Conservation (phyloP, 2,329 filamentous ascomycete species). For the Claviceps africana region DNA sequence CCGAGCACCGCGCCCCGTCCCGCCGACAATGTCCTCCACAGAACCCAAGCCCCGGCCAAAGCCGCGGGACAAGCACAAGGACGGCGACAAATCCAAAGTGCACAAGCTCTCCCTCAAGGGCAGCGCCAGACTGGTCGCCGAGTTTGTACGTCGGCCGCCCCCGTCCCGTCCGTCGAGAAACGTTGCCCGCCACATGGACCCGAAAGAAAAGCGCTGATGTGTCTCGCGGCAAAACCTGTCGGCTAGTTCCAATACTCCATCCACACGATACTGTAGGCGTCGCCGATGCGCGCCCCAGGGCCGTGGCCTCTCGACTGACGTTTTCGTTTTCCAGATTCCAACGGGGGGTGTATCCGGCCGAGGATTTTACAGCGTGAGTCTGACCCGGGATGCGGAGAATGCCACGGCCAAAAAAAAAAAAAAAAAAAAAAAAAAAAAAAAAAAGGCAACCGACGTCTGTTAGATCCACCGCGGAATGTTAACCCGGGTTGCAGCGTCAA, state of each 20-base stretch:
- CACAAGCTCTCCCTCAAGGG: conserved; percentile 90
- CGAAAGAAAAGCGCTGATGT: no score
- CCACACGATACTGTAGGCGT: conserved; percentile 74
- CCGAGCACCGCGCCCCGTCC: not conserved
- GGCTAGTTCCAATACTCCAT: conserved; percentile 88
- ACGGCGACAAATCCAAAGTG: conserved; percentile 68
- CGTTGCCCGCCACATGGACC: no score
- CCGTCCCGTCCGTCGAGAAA: not conserved
- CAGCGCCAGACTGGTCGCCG: conserved; percentile 73
- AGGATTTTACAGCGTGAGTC: conserved; percentile 82
- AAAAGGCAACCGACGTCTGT: not conserved
- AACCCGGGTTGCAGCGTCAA: conserved; percentile 46
- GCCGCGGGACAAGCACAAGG: conserved; percentile 14
- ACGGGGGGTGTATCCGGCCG: conserved; percentile 72
- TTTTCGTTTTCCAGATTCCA: conserved; percentile 56
- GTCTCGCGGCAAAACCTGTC: not conserved
- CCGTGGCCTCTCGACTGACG: not conserved
- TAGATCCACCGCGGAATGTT: not conserved
- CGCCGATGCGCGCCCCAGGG: no score
- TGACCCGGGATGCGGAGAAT: not conserved
- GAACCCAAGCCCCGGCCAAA: conserved; percentile 9
- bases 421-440: not conserved
- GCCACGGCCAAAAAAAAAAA: not conserved
- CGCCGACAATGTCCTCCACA: conserved; percentile 17
- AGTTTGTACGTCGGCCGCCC: conserved; percentile 54